Evolutionary conservation across 768 basidiomycete genomes (phyloP).

Genomic region (Hydnomerulius pinastri): DNA sequence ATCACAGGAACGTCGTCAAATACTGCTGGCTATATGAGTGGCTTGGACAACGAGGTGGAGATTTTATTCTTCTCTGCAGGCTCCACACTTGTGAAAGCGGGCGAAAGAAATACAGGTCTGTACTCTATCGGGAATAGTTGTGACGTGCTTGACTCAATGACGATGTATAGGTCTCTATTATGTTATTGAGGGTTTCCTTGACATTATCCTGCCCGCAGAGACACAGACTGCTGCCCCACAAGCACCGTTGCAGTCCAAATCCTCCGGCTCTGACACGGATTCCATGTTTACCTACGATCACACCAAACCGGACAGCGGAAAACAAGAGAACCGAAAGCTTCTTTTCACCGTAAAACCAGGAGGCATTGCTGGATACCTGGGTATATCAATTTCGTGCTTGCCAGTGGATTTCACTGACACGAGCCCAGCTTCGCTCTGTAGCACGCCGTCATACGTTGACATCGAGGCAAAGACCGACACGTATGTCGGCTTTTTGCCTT

Average conservation of each 20-base stretch:
- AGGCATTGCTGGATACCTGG: conserved; percentile 95
- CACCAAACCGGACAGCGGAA: conserved; percentile 28
- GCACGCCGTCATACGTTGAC: conserved; percentile 93
- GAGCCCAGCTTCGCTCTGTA: conserved; percentile 77
- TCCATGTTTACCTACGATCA: conserved; percentile 37
- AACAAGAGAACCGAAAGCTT: conserved; percentile 53
- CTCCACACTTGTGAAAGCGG: conserved; percentile 81
- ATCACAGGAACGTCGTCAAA: conserved; percentile 60
- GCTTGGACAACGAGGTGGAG: conserved; percentile 95
- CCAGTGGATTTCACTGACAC: conserved; percentile 3
- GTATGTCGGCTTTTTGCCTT: conserved; percentile 95
- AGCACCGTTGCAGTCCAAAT: conserved; percentile 17
- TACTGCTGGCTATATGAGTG: conserved; percentile 62
- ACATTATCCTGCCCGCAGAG: conserved; percentile 72
- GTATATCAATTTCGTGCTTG: conserved; percentile 40
- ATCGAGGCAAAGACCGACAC: conserved; percentile 97
- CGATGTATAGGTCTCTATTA: conserved; percentile 72
- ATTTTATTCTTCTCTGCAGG: conserved; percentile 92
- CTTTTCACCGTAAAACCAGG: conserved; percentile 97
- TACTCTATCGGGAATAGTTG: background rate
- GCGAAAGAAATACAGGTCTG: conserved; percentile 83
- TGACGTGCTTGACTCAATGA: background rate
- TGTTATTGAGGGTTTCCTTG: conserved; percentile 94
- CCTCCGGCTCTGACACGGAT: conserved; percentile 35
- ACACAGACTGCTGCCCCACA: conserved; percentile 3